A percentile compares a stretch with the other conserved stretches of the same genome.
These are phyloP conservation scores for Akanthomyces lecanii DNA, from an alignment of 2,329 filamentous ascomycete species.

Conservation along the genomic window DNA sequence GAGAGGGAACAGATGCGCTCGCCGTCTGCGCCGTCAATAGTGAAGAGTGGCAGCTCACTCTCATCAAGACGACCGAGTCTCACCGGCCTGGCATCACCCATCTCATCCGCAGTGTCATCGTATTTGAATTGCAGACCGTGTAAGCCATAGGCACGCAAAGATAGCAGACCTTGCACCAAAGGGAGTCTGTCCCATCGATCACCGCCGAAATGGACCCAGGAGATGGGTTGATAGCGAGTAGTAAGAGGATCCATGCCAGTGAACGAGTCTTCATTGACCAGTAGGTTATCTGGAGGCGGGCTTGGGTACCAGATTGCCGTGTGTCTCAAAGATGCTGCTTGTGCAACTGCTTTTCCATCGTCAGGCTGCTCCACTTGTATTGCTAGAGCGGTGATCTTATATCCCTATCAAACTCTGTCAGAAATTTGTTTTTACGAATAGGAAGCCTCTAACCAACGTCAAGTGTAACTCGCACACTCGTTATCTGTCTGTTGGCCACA, in stretches of 20 bases:
- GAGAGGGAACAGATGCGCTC: not conserved
- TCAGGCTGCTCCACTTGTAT: not conserved
- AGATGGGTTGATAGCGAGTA: not conserved
- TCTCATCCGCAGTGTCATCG: not conserved
- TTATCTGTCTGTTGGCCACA: not conserved
- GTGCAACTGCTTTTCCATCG: too few relatives aligned
- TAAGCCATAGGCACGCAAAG: too few relatives aligned
- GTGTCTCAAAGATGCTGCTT: not conserved
- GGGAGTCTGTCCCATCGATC: not conserved
- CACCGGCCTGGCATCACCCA: not conserved
- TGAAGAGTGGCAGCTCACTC: not conserved
- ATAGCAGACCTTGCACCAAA: not conserved
- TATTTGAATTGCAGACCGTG: not conserved
- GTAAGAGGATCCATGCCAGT: not conserved
- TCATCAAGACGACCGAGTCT: not conserved
- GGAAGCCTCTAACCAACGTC: not conserved
- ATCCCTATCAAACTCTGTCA: not conserved
- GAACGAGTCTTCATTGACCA: not conserved
- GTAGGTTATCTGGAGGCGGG: not conserved
- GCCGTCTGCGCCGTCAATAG: not conserved
- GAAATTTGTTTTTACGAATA: not conserved
- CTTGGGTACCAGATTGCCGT: not conserved
- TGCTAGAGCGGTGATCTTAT: not conserved
- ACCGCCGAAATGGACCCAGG: not conserved
- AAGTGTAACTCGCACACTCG: not conserved